Percentiles rank a stretch among this genome's conserved stretches.
Evolutionary conservation across 2,329 filamentous ascomycete genomes (phyloP).

Genomic region (Monosporascus sp.): DNA sequence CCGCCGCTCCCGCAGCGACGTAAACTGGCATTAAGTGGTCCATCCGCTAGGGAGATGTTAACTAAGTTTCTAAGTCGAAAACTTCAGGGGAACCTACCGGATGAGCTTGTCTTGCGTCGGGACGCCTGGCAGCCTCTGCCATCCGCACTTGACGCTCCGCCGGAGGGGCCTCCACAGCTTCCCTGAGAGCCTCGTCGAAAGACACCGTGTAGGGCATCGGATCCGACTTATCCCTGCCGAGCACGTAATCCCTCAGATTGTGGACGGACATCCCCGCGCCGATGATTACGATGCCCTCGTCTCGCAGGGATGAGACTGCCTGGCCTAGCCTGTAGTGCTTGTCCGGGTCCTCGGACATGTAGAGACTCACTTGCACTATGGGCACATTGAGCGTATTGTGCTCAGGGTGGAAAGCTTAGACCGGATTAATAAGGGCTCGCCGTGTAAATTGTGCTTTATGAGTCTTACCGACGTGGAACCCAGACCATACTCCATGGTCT

Average conservation of each 20-base stretch:
- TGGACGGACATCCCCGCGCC: slow-evolving; percentile 73
- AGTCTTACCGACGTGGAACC: slow-evolving; percentile 48
- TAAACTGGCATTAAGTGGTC: slow-evolving; percentile 47
- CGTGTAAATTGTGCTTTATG: not conserved
- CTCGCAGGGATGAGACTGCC: slow-evolving; percentile 60
- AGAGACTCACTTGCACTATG: slow-evolving; percentile 69
- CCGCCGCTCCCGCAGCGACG: slow-evolving; percentile 41
- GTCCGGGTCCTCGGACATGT: slow-evolving; percentile 57
- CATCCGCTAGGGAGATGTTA: slow-evolving; percentile 28
- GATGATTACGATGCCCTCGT: slow-evolving; percentile 64
- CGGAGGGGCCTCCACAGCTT: slow-evolving; percentile 50
- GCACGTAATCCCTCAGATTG: slow-evolving; percentile 55
- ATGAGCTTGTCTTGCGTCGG: slow-evolving; percentile 43
- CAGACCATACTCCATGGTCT: slow-evolving; percentile 72
- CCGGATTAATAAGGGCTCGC: not conserved
- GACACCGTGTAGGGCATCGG: slow-evolving; percentile 53
- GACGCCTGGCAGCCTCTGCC: slow-evolving; percentile 33
- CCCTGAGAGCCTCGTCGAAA: slow-evolving; percentile 65
- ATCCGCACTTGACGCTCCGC: slow-evolving; percentile 34
- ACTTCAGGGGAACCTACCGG: slow-evolving; percentile 24
- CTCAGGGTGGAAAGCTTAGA: slow-evolving; percentile 54
- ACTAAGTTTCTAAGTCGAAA: not conserved
- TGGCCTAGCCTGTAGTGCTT: slow-evolving; percentile 64
- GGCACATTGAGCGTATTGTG: slow-evolving; percentile 61
- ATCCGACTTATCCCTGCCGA: slow-evolving; percentile 36